Conservation (phyloP, 1,139 yeast genomes). For the Magnusiomyces magnusii region DNA sequence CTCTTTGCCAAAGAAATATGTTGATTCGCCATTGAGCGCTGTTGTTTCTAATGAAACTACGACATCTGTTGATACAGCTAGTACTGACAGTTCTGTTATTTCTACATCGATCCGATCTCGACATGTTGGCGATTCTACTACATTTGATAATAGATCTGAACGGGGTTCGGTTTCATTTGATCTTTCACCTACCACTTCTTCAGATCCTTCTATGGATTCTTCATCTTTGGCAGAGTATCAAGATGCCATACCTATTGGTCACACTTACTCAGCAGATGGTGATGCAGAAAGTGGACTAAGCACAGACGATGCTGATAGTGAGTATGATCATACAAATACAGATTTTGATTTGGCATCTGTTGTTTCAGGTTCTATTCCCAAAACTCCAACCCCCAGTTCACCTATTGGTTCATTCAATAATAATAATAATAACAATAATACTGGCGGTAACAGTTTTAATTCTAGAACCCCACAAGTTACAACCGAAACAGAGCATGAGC, state of each 20-base stretch:
- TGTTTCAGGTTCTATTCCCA: background rate
- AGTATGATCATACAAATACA: background rate
- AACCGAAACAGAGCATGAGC: conserved; percentile 31
- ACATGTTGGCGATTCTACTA: background rate
- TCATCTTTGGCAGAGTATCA: background rate
- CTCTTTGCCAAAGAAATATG: background rate
- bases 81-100: background rate
- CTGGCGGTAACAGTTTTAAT: too few species aligned
- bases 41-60: background rate
- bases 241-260: background rate
- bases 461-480: too few species aligned
- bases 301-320: background rate
- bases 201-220: background rate
- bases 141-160: background rate
- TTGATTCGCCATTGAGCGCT: background rate
- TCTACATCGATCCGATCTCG: background rate
- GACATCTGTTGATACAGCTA: background rate
- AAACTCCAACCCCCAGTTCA: background rate
- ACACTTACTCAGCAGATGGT: background rate
- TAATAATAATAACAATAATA: too few species aligned
- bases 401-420: background rate
- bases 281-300: background rate
- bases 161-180: background rate
- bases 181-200: background rate
- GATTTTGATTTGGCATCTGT: background rate